These are phyloP conservation scores for Xylaria grammica DNA, from an alignment of 495 filamentous ascomycete species.

Conservation along the genomic window DNA sequence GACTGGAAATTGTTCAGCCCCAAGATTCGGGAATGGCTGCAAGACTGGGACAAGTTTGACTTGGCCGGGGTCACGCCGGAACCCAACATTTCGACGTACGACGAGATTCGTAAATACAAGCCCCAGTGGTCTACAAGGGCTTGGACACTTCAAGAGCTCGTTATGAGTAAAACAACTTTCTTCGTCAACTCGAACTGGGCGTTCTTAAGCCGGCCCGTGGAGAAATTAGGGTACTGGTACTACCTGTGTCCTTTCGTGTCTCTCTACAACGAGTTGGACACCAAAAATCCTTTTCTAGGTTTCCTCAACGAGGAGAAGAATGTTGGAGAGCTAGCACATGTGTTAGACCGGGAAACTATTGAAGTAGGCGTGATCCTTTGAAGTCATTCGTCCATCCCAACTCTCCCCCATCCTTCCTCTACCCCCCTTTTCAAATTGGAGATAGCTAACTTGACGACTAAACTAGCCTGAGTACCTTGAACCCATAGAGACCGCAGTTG, in stretches of 20 bases:
- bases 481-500: neutral
- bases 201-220: conserved; percentile 40
- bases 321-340: neutral
- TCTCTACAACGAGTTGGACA: conserved; percentile 37
- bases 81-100: conserved; percentile 32
- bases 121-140: conserved; percentile 50
- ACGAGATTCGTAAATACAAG: conserved; percentile 24
- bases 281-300: conserved; percentile 24
- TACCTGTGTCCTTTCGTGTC: conserved; percentile 44
- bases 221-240: conserved; percentile 48
- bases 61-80: neutral
- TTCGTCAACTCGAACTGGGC: conserved; percentile 50
- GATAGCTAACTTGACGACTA: neutral
- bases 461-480: conserved; percentile 2
- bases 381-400: neutral
- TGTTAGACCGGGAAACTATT: neutral
- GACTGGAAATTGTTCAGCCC: conserved; percentile 18
- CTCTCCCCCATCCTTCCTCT: too few species aligned
- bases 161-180: conserved; percentile 53
- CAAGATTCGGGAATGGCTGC: neutral
- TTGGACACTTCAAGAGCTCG: conserved; percentile 58
- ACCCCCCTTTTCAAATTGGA: neutral
- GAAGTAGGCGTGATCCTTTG: neutral
- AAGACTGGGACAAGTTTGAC: neutral
- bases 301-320: neutral